Evolutionary conservation across 768 basidiomycete genomes (phyloP).

Genomic region (Podaxis rugospora): DNA sequence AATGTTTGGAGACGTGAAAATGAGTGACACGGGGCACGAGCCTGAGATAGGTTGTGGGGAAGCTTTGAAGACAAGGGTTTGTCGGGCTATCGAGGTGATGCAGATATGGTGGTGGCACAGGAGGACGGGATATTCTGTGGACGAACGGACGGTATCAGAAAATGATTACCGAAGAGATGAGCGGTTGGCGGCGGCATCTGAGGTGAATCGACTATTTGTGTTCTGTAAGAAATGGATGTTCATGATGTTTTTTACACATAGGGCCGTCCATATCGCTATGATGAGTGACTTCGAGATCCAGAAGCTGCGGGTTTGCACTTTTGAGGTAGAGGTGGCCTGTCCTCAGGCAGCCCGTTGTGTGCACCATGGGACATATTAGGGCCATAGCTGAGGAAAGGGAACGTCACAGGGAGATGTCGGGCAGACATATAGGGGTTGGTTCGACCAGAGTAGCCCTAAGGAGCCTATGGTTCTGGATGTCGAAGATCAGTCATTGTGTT

Average conservation of each 20-base stretch:
- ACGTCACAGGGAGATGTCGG: too few species aligned
- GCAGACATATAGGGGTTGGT: too few species aligned
- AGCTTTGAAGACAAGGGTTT: not conserved
- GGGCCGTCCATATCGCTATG: slow-evolving; percentile 8
- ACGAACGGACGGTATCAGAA: not conserved
- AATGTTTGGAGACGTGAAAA: not conserved
- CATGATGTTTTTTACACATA: not conserved
- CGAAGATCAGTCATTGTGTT: not conserved
- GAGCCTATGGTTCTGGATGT: not conserved
- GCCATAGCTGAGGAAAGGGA: too few species aligned
- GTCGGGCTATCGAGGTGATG: not conserved
- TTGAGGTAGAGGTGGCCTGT: not conserved
- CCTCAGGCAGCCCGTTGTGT: not conserved
- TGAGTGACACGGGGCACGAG: not conserved
- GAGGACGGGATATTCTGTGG: not conserved
- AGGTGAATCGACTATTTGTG: not conserved
- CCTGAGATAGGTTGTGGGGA: not conserved
- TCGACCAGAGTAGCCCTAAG: too few species aligned
- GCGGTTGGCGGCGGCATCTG: slow-evolving; percentile 2
- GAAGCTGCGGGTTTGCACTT: not conserved
- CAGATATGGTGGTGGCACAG: slow-evolving; percentile 8
- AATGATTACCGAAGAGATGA: slow-evolving; percentile 9
- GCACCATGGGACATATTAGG: not conserved
- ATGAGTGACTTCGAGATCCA: not conserved
- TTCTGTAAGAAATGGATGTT: not conserved